These are phyloP conservation scores for Cyclostephanos invisitatus DNA, from an alignment of 108 stramenopile genomes.

Conservation along the genomic window DNA sequence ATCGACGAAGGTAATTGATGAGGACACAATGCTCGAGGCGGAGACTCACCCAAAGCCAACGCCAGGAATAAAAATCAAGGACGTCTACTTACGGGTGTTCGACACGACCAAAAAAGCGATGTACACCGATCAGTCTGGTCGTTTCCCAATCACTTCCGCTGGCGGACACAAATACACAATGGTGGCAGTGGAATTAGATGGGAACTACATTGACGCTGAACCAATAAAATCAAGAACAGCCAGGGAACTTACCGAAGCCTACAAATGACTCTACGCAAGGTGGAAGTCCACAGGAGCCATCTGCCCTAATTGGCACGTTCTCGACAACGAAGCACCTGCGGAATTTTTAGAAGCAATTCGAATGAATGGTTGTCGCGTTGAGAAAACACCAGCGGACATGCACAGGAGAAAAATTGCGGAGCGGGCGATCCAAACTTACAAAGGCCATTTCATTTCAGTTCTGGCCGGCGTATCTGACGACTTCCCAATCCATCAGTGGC, in stretches of 20 bases:
- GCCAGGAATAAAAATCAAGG: too few species aligned
- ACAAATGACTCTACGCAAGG: not conserved
- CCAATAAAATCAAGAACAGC: conserved; percentile 8
- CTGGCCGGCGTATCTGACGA: conserved; percentile 25
- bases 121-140: conserved; percentile 22
- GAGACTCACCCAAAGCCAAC: too few species aligned
- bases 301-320: not conserved
- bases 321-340: conserved; percentile 2
- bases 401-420: conserved; percentile 55
- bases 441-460: conserved; percentile 25
- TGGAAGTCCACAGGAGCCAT: not conserved
- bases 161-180: conserved; percentile 17
- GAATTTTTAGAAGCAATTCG: conserved; percentile 3
- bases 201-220: conserved; percentile 15
- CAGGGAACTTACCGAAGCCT: conserved; percentile 6
- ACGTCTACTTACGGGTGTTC: too few species aligned
- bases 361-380: conserved; percentile 13
- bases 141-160: conserved; percentile 7
- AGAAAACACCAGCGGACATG: conserved; percentile 37
- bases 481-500: too few species aligned
- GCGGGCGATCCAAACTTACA: conserved; percentile 52
- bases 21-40: not conserved
- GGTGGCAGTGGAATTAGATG: not conserved
- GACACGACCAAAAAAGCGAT: not conserved
- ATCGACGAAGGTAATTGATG: not conserved